Percentiles rank a stretch among this genome's conserved stretches.
phyloP scores from a whole-genome alignment of 1,284 basidiomycete genomes.

The Apiotrichum sp. region DNA sequence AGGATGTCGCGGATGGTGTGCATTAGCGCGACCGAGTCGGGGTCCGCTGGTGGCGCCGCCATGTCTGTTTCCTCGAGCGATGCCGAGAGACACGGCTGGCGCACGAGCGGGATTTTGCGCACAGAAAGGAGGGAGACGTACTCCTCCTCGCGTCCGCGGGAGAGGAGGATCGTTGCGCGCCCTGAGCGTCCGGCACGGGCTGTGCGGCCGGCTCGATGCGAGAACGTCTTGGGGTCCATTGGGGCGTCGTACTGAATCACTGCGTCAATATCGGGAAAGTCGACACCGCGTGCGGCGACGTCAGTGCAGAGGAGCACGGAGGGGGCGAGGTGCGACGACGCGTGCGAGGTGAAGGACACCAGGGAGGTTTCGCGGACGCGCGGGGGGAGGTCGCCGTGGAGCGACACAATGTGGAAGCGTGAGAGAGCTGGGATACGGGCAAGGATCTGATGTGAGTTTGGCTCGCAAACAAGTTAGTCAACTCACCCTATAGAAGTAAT shows the following conservation, averaged over 20 bases:
- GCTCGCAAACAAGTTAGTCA: too few relatives aligned
- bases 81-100: slow-evolving; percentile 47
- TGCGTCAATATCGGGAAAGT: slow-evolving; percentile 87
- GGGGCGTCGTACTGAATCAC: slow-evolving; percentile 97
- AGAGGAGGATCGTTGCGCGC: slow-evolving; percentile 75
- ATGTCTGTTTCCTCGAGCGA: slow-evolving; percentile 11
- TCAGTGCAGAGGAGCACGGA: slow-evolving; percentile 93
- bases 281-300: slow-evolving; percentile 91
- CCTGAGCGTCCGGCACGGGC: slow-evolving; percentile 85
- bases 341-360: slow-evolving; percentile 60
- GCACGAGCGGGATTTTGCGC: slow-evolving; percentile 78
- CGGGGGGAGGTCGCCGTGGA: slow-evolving; percentile 81
- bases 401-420: slow-evolving; percentile 56
- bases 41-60: slow-evolving; percentile 23
- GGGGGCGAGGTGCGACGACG: slow-evolving; percentile 58
- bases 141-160: slow-evolving; percentile 68
- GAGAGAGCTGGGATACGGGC: slow-evolving; percentile 54
- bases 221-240: slow-evolving; percentile 88
- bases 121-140: slow-evolving; percentile 84
- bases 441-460: slow-evolving; percentile 56
- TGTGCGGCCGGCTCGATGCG: slow-evolving; percentile 90
- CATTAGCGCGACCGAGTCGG: slow-evolving; percentile 26
- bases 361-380: slow-evolving; percentile 71
- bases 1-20: slow-evolving; percentile 53
- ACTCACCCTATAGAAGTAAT: slow-evolving; percentile 86